Evolutionary conservation across 2,329 filamentous ascomycete genomes (phyloP).

Genomic region (Cylindrodendrum hubeiense): DNA sequence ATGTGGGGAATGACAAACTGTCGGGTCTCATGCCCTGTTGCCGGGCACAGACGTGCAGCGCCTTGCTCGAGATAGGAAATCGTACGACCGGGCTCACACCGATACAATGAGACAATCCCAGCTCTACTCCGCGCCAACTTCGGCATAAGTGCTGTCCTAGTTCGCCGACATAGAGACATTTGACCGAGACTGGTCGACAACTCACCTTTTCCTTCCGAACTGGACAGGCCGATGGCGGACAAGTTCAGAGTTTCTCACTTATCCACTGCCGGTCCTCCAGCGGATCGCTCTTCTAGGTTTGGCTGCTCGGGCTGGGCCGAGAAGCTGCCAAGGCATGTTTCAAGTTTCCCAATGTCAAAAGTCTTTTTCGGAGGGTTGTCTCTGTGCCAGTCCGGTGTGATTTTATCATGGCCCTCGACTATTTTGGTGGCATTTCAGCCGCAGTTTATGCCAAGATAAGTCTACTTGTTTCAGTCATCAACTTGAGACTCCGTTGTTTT

Average conservation of each 20-base stretch:
- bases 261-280: neutral
- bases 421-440: too few species aligned
- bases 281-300: neutral
- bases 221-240: neutral
- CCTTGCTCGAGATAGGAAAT: slow-evolving; percentile 15
- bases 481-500: too few species aligned
- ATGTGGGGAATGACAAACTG: slow-evolving; percentile 26
- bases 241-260: neutral
- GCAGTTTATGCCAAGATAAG: too few species aligned
- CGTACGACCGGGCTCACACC: slow-evolving; percentile 21
- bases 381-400: neutral
- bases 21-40: slow-evolving; percentile 16
- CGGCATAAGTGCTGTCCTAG: neutral
- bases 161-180: slow-evolving; percentile 6
- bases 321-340: neutral
- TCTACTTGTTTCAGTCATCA: too few species aligned
- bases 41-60: slow-evolving; percentile 5
- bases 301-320: slow-evolving; percentile 1
- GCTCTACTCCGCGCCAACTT: slow-evolving; percentile 9
- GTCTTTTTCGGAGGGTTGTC: neutral
- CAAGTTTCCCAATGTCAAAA: neutral
- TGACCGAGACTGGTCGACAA: neutral
- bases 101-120: slow-evolving; percentile 18
- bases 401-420: neutral
- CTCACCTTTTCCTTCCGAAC: neutral